Percentiles rank a stretch among this genome's conserved stretches.
phyloP scores from a whole-genome alignment of 768 basidiomycete species.

The Leccinum disarticulatum region DNA sequence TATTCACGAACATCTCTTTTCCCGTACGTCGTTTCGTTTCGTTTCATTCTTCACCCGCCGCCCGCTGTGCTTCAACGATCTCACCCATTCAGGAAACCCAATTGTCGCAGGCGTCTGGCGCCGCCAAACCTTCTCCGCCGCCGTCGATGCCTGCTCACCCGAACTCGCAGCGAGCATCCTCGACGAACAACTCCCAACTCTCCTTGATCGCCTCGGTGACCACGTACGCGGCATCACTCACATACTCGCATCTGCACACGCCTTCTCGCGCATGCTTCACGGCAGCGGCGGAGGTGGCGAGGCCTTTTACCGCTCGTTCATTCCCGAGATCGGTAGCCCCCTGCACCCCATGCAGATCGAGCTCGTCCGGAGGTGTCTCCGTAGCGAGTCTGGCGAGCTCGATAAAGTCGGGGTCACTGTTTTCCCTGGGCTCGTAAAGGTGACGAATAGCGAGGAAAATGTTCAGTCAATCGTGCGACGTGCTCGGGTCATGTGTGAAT shows the following conservation, averaged over 20 bases:
- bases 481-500: constrained; percentile 87
- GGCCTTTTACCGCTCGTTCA: constrained; percentile 84
- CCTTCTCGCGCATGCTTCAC: constrained; percentile 86
- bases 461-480: constrained; percentile 75
- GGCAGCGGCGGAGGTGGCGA: constrained; percentile 53
- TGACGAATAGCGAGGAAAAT: constrained; percentile 49
- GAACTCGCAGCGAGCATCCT: constrained; percentile 70
- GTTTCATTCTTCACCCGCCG: not conserved
- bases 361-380: constrained; percentile 78
- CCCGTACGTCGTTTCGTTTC: constrained; percentile 52
- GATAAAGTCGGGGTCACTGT: constrained; percentile 82
- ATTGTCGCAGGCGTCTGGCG: constrained; percentile 91
- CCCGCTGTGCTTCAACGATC: not conserved
- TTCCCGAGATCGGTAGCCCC: constrained; percentile 75
- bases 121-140: constrained; percentile 85
- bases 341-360: constrained; percentile 82
- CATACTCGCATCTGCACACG: constrained; percentile 71
- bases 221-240: constrained; percentile 45
- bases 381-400: constrained; percentile 67
- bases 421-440: constrained; percentile 87
- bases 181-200: constrained; percentile 66
- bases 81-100: constrained; percentile 62
- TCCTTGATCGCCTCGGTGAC: constrained; percentile 52
- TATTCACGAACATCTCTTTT: constrained; percentile 86
- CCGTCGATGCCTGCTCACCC: constrained; percentile 73